Evolutionary conservation across 2,329 filamentous ascomycete genomes (phyloP), one percentile per base, ranked within the genome.

Genomic region (Tricladium varicosporioides): DNA sequence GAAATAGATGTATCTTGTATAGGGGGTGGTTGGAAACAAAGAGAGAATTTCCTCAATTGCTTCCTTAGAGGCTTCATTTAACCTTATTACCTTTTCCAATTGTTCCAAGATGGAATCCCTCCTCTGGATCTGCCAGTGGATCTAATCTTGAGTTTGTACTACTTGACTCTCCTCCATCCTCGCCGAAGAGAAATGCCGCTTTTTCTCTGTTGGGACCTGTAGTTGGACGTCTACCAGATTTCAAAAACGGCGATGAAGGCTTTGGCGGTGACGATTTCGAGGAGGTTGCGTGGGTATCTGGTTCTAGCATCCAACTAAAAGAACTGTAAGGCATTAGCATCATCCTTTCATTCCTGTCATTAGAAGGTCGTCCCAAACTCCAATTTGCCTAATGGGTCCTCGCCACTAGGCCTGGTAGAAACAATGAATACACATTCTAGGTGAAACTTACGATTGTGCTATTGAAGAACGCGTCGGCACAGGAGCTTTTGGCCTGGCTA

Each of bases 301-400:
- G 81, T 62, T 86, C 85, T 1, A 92, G 77, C 87, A 92, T 92
- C 86, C 87, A 91, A 1, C 88, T 86, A 70, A 91, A 92, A 3
- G 86, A 88, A 1, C 56, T 58, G 31, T 19, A 31, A 33, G 32
- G 33, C 40, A 19, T 51, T 22, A 40, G 40, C 15, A 33, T 13
- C 14, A 5, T 16, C 1, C 13, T 45, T 15, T 42, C 7, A 40
- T 32, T 32, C 18, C 1, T 7, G 5, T 11, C 15, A 36, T 14
- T 13, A 32, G n/a, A n/a, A 18, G 33, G 16, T 16, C 14, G 45
- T 48, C 8, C 5, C 2, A 48, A 22, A n/a, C 16, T 14, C 33
- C 3, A 33, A 22, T 32, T 8, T 27, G 22, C 22, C 22, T 4
- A 4, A 27, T 27, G 7, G 3, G 4, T 27, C 22, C 22, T 27